These are phyloP conservation scores for Pseudozyma tsukubaensis DNA, from an alignment of 1,284 basidiomycete species.

Conservation along the genomic window DNA sequence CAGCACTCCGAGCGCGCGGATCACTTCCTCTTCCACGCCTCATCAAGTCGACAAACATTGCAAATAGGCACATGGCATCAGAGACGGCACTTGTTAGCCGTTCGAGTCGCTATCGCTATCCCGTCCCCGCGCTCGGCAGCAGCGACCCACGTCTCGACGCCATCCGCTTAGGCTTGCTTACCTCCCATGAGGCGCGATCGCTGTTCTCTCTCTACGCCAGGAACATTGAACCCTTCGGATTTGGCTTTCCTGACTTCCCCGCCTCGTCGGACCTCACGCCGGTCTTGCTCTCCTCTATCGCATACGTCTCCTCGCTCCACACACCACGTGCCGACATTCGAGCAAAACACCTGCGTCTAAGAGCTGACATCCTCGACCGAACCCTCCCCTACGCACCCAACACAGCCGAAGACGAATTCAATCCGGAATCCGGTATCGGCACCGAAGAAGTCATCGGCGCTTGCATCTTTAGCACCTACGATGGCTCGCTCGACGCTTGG, in stretches of 20 bases:
- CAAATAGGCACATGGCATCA: no score
- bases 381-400: constrained; percentile 20
- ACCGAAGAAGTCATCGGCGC: constrained; percentile 42
- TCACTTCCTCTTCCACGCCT: constrained; percentile 9
- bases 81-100: constrained; percentile 6
- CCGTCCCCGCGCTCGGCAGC: constrained; percentile 17
- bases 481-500: constrained; percentile 20
- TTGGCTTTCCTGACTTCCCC: constrained; percentile 41
- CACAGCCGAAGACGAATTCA: constrained; percentile 27
- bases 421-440: constrained; percentile 37
- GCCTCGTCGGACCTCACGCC: constrained; percentile 31
- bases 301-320: constrained; percentile 15
- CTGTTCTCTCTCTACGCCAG: constrained; percentile 32
- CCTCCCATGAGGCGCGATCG: constrained; percentile 20
- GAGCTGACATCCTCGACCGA: constrained; percentile 25
- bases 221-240: constrained; percentile 22
- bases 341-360: constrained; percentile 6
- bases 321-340: constrained; percentile 2
- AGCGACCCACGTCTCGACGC: constrained; percentile 37
- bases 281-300: constrained; percentile 28
- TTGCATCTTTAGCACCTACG: constrained; percentile 27
- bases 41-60: not conserved
- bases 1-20: not conserved
- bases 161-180: constrained; percentile 26
- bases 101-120: constrained; percentile 30